Evolutionary conservation across 306 rosid genomes (phyloP).

Genomic region (Malus orientalis): DNA sequence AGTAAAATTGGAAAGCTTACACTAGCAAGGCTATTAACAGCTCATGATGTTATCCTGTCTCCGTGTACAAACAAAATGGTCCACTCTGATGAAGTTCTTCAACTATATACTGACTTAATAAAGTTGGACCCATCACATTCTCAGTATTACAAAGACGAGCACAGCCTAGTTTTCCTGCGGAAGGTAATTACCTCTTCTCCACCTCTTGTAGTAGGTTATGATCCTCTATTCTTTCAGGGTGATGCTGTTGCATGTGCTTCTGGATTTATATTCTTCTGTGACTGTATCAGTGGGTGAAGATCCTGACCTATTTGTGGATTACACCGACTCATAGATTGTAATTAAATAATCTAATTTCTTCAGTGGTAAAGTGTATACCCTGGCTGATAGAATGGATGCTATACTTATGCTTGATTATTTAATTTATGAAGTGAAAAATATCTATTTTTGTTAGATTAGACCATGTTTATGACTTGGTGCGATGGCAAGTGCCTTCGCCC

Average conservation of each 20-base stretch:
- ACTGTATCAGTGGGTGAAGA: not conserved
- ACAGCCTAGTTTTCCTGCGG: slow-evolving; percentile 33
- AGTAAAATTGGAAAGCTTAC: slow-evolving; percentile 92
- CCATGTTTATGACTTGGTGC: not conserved
- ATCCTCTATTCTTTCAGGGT: not conserved
- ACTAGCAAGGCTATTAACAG: slow-evolving; percentile 78
- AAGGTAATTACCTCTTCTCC: slow-evolving; percentile 30
- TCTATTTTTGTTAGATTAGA: not conserved
- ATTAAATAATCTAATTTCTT: not conserved
- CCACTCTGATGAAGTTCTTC: slow-evolving; percentile 55
- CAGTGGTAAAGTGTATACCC: not conserved
- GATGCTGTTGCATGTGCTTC: not conserved
- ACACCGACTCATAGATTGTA: not conserved
- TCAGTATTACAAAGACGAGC: slow-evolving; percentile 55
- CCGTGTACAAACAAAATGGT: slow-evolving; percentile 26
- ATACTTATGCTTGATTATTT: not conserved
- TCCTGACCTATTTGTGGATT: not conserved
- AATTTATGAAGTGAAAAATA: not conserved
- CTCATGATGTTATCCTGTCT: slow-evolving; percentile 49
- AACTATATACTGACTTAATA: slow-evolving; percentile 59
- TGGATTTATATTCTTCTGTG: not conserved
- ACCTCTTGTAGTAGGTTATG: slow-evolving; percentile 9
- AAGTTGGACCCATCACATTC: slow-evolving; percentile 57
- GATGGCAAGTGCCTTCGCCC: no score
- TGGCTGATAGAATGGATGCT: not conserved